Base-by-base conservation (phyloP, 345 rosid species). In the Lagerstroemia speciosa region DNA sequence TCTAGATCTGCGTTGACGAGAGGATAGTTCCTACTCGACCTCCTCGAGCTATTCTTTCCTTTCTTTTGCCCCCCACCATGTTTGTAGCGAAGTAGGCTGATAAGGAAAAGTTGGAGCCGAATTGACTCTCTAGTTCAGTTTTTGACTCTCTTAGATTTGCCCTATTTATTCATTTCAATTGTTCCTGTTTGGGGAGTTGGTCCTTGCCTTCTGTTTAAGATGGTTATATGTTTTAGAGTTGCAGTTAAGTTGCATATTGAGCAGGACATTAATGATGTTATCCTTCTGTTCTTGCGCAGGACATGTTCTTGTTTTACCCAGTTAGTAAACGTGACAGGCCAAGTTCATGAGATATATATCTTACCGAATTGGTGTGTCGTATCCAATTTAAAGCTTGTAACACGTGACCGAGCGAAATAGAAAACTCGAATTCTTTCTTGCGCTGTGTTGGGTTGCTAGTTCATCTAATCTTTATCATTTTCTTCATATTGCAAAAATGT, bases 101-200 rank as follows among this genome's bases (percentile, higher is more conserved):
- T 53, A 26, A 26, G 30, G 30, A 19, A n/a, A 53, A 58, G 63
- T 27, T 29, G 63, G 60, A 58, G 63, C 63, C 4, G 63, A 58
- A 58, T 58, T 30, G 34, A 58, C 63, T 58, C 63, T 53, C 12
- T 17, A 27, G 63, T 58, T 26, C 9, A 30, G 22, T 58, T 58
- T 58, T 58, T 58, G 63, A 30, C 63, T 16, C 26, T 20, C 15
- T 27, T 27, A 30, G 63, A 10, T 57, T 58, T 58, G 34, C 63
- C 63, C 63, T 27, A 58, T 58, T 58, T 58, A 58, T 58, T 58
- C 63, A 27, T 27, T 58, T 27, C 63, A 53, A 53, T 9, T 41
- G 3, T 58, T 58, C 33, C 29, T 58, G 61, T 55, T 55, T 55
- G 29, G 31, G 26, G 30, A 26, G 61, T 55, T 24, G 22, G 61